Evolutionary conservation across 108 stramenopile genomes (phyloP).

Genomic region (Phaeodactylum tricornutum): DNA sequence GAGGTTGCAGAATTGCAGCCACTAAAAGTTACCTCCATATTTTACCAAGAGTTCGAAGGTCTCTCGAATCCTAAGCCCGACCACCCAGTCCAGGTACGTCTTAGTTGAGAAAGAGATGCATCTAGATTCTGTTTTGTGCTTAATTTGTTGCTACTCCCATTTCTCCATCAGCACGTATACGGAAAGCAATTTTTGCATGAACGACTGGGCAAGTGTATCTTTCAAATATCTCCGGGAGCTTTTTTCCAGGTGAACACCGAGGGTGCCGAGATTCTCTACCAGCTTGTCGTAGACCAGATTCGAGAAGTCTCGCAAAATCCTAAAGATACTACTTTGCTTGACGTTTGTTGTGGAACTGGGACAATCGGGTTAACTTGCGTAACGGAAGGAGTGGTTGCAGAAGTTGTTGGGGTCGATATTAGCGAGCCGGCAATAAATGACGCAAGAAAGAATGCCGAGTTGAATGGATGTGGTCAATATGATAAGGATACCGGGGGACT

Average conservation of each 20-base stretch:
- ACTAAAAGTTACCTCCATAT: constrained; percentile 58
- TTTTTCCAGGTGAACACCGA: constrained; percentile 93
- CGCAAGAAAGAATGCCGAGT: constrained; percentile 66
- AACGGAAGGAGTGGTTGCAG: constrained; percentile 57
- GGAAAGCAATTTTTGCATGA: constrained; percentile 67
- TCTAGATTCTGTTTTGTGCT: not conserved
- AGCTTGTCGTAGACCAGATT: constrained; percentile 62
- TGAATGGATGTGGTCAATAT: constrained; percentile 22
- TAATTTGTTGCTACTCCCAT: not conserved
- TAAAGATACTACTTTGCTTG: constrained; percentile 41
- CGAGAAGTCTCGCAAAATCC: constrained; percentile 22
- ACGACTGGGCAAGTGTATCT: constrained; percentile 60
- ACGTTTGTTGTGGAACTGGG: constrained; percentile 95
- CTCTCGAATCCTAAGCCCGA: constrained; percentile 60
- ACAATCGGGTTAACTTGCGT: constrained; percentile 83
- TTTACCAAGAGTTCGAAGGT: constrained; percentile 78
- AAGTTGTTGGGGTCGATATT: constrained; percentile 84
- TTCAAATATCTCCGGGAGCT: constrained; percentile 86
- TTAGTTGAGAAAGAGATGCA: not conserved
- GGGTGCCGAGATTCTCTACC: constrained; percentile 80
- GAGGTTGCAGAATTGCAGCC: constrained; percentile 6
- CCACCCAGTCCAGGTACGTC: constrained; percentile 59
- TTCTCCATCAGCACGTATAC: constrained; percentile 37
- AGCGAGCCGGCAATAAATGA: constrained; percentile 78
- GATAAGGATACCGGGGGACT: not conserved